Conservation (phyloP, 306 rosid species). For the Lagenaria siceraria region DNA sequence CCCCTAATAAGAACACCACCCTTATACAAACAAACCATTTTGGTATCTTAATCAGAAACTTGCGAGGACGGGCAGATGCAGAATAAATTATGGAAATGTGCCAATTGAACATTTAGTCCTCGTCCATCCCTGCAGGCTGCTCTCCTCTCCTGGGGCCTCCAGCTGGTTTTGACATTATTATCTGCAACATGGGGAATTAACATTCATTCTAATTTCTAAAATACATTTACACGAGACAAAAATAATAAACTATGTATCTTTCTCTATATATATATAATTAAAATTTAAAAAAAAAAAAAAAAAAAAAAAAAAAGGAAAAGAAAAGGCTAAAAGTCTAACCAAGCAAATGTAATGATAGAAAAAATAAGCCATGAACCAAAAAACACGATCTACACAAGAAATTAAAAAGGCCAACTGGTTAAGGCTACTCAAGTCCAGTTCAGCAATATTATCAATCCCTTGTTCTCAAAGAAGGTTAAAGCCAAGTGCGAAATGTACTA, state of each 20-base stretch:
- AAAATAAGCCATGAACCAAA: background rate
- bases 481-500: background rate
- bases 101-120: slow-evolving; percentile 31
- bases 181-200: slow-evolving; percentile 25
- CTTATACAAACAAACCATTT: background rate
- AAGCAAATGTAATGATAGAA: background rate
- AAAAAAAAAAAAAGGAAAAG: no score
- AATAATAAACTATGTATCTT: background rate
- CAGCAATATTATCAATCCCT: background rate
- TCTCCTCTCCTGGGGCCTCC: slow-evolving; percentile 74
- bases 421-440: background rate
- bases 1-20: background rate
- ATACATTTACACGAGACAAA: background rate
- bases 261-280: no score
- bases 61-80: background rate
- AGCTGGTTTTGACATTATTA: slow-evolving; percentile 88
- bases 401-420: background rate
- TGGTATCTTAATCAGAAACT: background rate
- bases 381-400: background rate
- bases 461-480: background rate
- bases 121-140: slow-evolving; percentile 80
- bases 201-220: background rate
- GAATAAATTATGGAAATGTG: background rate
- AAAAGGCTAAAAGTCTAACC: no score
- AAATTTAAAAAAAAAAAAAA: no score